Evolutionary conservation across 345 rosid genomes (phyloP).

Genomic region (Ceriops decandra): DNA sequence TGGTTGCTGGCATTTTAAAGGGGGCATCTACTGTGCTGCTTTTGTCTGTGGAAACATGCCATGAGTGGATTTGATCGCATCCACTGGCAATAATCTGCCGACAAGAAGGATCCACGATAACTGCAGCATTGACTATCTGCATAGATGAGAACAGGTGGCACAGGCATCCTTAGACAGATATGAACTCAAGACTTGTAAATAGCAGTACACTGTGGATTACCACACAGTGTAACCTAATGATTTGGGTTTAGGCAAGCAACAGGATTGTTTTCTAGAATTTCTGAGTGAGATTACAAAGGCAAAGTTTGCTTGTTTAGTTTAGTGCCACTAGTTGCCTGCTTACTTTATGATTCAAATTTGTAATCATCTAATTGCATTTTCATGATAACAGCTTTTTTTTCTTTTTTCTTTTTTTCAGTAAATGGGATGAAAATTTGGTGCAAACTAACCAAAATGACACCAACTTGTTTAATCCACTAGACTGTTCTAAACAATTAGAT

Average conservation of each 20-base stretch:
- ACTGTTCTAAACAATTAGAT: background rate
- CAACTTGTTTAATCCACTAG: background rate
- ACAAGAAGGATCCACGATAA: constrained; percentile 68
- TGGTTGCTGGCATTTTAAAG: constrained; percentile 15
- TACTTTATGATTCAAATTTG: background rate
- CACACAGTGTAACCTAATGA: background rate
- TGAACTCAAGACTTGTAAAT: background rate
- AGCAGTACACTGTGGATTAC: background rate
- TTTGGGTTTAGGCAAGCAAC: background rate
- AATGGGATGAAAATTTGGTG: background rate
- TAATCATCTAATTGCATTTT: background rate
- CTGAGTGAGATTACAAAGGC: background rate
- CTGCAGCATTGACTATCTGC: constrained; percentile 78
- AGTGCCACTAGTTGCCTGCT: background rate
- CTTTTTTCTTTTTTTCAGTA: too few species aligned
- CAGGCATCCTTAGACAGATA: background rate
- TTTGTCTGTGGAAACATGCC: constrained; percentile 23
- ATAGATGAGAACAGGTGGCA: constrained; percentile 2
- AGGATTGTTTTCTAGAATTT: background rate
- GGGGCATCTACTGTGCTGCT: constrained; percentile 13
- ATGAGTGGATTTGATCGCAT: constrained; percentile 50
- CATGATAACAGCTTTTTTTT: background rate
- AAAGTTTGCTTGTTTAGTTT: background rate
- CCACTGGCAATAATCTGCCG: constrained; percentile 55
- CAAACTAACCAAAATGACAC: background rate